Evolutionary conservation across 257 asterid species (phyloP), one percentile per base, ranked within the genome.

Genomic region (Salvia miltiorrhiza): DNA sequence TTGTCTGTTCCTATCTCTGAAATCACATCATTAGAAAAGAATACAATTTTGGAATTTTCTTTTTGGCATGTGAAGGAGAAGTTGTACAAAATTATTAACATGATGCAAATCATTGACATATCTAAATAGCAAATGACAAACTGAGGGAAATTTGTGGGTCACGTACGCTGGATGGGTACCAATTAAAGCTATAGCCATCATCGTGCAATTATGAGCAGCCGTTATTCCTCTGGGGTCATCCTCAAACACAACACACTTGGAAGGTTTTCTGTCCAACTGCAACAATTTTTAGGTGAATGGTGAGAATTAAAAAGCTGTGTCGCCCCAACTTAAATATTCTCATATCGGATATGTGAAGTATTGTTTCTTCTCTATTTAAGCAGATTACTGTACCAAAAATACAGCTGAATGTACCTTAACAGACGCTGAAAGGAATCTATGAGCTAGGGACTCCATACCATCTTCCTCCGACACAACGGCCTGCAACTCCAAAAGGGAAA

Each of bases 81-180:
- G 26, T 48, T 5, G 55, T 26, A 48, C 26, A 48, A 48, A 52
- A 9, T 21, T 23, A 7, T 10, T 24, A 17, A 16, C n/a, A 71
- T 53, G 9, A 13, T 24, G 37, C 21, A 50, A 24, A 48, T 19
- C 37, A 39, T 32, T 2, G 52, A 37, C 21, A 69, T 56, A 33
- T 19, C 50, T 17, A 14, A 43, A 41, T 52, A 26, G 32, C 8
- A 55, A 55, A 65, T 35, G 57, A 16, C 30, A 54, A 63, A 54
- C 7, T 63, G 44, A 26, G 44, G 33, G 43, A 32, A 33, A 14
- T 30, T 30, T 37, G 7, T 26, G 41, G 1, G 62, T 40, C 23
- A 76, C 99, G 8, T 89, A 94, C 97, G 96, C 97, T 43, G 99
- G 99, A 79, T 89, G 97, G 80, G 97, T 87, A 30, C 99, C 97